A percentile compares a stretch with the other conserved stretches of the same genome.
Conservation (phyloP, 495 filamentous ascomycete species). For the Podospora fimiseda region DNA sequence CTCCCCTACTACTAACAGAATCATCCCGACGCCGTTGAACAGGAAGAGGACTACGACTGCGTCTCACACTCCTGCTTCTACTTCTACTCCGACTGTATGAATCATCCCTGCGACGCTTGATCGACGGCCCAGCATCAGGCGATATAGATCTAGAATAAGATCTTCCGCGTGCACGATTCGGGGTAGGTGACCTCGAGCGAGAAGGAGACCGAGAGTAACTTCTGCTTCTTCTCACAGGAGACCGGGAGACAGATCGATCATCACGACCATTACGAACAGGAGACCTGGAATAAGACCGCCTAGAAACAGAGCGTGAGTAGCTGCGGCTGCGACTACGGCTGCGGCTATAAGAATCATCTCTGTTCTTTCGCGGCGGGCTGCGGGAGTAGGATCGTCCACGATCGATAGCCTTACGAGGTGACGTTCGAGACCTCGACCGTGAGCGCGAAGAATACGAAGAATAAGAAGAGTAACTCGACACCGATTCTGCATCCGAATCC, state of each 20-base stretch:
- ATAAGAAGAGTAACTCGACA: constrained; percentile 62
- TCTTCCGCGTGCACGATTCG: constrained; percentile 7
- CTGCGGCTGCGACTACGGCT: constrained; percentile 27
- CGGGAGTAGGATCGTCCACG: constrained; percentile 31
- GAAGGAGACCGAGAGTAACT: constrained; percentile 21
- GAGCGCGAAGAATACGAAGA: constrained; percentile 50
- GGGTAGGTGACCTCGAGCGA: constrained; percentile 1
- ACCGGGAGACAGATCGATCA: constrained; percentile 14
- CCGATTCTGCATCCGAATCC: constrained; percentile 52
- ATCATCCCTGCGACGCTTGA: constrained; percentile 13
- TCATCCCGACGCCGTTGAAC: not conserved
- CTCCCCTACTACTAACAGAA: not conserved
- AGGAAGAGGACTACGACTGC: constrained; percentile 2
- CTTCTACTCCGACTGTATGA: constrained; percentile 9
- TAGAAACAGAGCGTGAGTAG: constrained; percentile 34
- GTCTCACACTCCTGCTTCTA: not conserved
- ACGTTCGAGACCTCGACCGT: constrained; percentile 32
- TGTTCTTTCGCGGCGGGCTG: constrained; percentile 31
- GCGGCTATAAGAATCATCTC: constrained; percentile 33
- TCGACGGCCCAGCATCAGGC: constrained; percentile 2
- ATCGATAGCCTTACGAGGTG: constrained; percentile 20
- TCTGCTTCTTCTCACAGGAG: constrained; percentile 10
- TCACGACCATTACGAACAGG: not conserved
- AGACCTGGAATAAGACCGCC: constrained; percentile 25
- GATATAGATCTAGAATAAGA: constrained; percentile 16